Evolutionary conservation across 169 alveolate genomes (phyloP).

Genomic region (Plasmodium relictum): DNA sequence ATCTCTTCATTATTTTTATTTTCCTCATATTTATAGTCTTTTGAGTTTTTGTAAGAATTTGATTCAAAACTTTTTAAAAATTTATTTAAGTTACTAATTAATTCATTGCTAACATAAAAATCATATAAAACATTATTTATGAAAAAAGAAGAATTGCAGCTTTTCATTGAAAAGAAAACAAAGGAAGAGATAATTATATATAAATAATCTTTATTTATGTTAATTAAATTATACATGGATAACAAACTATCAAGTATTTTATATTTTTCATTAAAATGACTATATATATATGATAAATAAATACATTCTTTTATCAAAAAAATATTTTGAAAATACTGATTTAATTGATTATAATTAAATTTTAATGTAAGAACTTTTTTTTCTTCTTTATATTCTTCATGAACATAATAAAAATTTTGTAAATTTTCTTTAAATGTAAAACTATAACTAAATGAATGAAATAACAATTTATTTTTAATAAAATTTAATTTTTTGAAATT

Average conservation of each 20-base stretch:
- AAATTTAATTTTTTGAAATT: conserved; percentile 55
- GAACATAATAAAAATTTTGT: conserved; percentile 52
- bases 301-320: conserved; percentile 72
- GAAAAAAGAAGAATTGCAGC: conserved; percentile 41
- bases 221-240: conserved; percentile 40
- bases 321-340: conserved; percentile 33
- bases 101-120: conserved; percentile 11
- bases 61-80: background rate
- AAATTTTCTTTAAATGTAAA: conserved; percentile 57
- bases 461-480: conserved; percentile 56
- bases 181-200: conserved; percentile 55
- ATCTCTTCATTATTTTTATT: background rate
- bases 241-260: conserved; percentile 49
- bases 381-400: conserved; percentile 16
- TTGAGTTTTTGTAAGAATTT: background rate
- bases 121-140: conserved; percentile 41
- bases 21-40: background rate
- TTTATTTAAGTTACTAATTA: conserved; percentile 10
- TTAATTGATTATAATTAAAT: conserved; percentile 42
- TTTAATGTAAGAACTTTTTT: conserved; percentile 22
- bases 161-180: conserved; percentile 58
- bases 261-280: conserved; percentile 36
- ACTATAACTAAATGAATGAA: conserved; percentile 19
- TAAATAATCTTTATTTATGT: conserved; percentile 56
- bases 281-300: conserved; percentile 43